These are phyloP conservation scores for Syzygium aromaticum DNA, from an alignment of 345 rosid species.

Conservation along the genomic window DNA sequence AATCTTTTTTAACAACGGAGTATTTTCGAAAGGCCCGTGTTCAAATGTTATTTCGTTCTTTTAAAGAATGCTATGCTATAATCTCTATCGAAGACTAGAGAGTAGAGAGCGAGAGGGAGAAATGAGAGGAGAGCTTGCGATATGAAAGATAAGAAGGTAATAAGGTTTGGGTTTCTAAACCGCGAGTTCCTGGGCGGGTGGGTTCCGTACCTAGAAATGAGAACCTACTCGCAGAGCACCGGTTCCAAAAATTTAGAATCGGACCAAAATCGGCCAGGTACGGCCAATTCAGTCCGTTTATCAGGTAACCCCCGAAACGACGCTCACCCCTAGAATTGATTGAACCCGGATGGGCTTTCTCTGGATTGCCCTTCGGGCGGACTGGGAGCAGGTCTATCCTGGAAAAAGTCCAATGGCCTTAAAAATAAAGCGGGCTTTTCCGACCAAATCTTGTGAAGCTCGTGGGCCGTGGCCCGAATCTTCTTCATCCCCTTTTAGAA, in stretches of 20 bases:
- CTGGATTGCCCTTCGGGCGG: background rate
- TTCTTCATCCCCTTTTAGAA: background rate
- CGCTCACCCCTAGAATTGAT: background rate
- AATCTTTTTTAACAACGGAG: background rate
- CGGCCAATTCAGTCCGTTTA: background rate
- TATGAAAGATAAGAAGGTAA: too few species aligned
- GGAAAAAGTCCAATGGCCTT: background rate
- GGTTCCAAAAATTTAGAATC: too few species aligned
- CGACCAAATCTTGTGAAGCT: background rate
- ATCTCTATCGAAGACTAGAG: background rate
- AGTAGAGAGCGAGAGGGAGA: background rate
- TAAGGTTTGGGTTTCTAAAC: background rate
- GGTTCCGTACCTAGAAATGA: too few species aligned
- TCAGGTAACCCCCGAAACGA: rapidly evolving
- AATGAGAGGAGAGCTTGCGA: background rate
- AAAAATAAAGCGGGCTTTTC: background rate
- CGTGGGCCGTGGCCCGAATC: background rate
- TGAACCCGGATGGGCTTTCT: background rate
- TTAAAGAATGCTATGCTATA: background rate
- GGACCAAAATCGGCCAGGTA: too few species aligned
- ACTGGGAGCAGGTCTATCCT: background rate
- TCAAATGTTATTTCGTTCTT: background rate
- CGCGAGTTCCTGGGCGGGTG: too few species aligned
- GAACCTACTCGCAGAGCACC: too few species aligned
- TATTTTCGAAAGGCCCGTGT: background rate